Evolutionary conservation across 148 eudicot genomes (phyloP), one percentile per base, ranked within the genome.

Genomic region (Nyssa sinensis): DNA sequence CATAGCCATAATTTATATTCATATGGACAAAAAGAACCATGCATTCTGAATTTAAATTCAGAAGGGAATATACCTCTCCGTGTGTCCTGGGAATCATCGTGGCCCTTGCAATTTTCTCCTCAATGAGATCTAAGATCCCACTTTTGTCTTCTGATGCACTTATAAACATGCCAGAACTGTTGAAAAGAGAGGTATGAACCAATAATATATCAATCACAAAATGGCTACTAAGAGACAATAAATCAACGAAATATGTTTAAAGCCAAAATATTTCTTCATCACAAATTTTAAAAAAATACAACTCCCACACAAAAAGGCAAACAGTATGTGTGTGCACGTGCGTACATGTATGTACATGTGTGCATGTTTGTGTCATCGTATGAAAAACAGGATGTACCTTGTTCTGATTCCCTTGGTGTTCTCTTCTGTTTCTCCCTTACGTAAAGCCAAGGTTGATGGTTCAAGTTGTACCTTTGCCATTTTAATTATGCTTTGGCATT

Each of bases 141-240:
- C 91, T 93, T 84, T 89, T 88, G 80, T 93, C 98, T 84, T 93
- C 94, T 44, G 84, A 86, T 77, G 96, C 86, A 69, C 94, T 85
- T 25, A 93, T 86, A 80, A 93, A 93, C 92, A 83, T 91, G 37
- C 98, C 98, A 75, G 98, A 91, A 72, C 98, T 93, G 82, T n/a
- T 16, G 11, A 41, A 23, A 49, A 35, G 30, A 57, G 28, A 55
- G 17, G 37, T 10, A 28, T 2, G 39, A 39, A 55, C 41, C 31
- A 71, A 58, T 30, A 72, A 39, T n/a, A 72, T 19, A 35, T 58
- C 63, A 57, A 34, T 71, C 75, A 11, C 14, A 37, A 66, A 39
- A 11, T 60, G 59, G 59, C 2, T 51, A 55, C 4, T 19, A 1
- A 24, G 24, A 72, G 34, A 78, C 27, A 73, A 59, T 10, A 5